These are phyloP conservation scores for Coemansia sp. DNA, from an alignment of 192 early-diverging fungal genomes.

Conservation along the genomic window DNA sequence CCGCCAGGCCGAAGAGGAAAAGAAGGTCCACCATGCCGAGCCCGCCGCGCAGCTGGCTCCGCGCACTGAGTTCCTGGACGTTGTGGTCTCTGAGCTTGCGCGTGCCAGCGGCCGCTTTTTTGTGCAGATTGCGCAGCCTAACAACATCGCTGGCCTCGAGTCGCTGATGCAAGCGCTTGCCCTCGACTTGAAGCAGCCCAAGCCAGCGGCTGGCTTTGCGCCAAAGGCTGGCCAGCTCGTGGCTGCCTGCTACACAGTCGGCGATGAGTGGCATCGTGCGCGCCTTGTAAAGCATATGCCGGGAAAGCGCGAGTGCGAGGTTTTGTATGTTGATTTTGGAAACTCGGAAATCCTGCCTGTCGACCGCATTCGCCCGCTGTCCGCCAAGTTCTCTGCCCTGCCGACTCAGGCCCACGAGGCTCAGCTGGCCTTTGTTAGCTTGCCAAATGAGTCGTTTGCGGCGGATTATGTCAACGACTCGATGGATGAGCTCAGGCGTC, in stretches of 20 bases:
- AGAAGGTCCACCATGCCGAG: constrained; percentile 33
- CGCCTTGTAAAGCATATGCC: constrained; percentile 69
- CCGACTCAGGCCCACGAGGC: constrained; percentile 83
- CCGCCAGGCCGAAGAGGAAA: constrained; percentile 37
- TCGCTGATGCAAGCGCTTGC: constrained; percentile 84
- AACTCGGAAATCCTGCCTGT: constrained; percentile 83
- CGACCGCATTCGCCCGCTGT: constrained; percentile 75
- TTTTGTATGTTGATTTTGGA: constrained; percentile 94
- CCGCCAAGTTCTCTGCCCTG: constrained; percentile 69
- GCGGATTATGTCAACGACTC: constrained; percentile 82
- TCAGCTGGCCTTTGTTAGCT: constrained; percentile 79
- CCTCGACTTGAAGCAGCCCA: constrained; percentile 59
- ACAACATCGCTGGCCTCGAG: constrained; percentile 70
- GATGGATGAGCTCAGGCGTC: constrained; percentile 69
- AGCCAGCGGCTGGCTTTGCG: constrained; percentile 46
- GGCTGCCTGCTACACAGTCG: constrained; percentile 85
- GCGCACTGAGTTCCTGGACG: constrained; percentile 71
- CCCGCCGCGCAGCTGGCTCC: constrained; percentile 58
- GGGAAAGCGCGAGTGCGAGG: constrained; percentile 63
- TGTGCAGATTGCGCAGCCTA: constrained; percentile 64
- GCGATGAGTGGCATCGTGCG: constrained; percentile 92
- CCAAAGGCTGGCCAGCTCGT: constrained; percentile 75
- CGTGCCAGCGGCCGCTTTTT: constrained; percentile 63
- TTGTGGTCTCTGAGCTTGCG: constrained; percentile 69
- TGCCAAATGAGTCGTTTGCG: constrained; percentile 57